Percentiles rank a stretch among this genome's conserved stretches.
phyloP scores from a whole-genome alignment of 2,329 filamentous ascomycete genomes.

The Cordyceps javanica region DNA sequence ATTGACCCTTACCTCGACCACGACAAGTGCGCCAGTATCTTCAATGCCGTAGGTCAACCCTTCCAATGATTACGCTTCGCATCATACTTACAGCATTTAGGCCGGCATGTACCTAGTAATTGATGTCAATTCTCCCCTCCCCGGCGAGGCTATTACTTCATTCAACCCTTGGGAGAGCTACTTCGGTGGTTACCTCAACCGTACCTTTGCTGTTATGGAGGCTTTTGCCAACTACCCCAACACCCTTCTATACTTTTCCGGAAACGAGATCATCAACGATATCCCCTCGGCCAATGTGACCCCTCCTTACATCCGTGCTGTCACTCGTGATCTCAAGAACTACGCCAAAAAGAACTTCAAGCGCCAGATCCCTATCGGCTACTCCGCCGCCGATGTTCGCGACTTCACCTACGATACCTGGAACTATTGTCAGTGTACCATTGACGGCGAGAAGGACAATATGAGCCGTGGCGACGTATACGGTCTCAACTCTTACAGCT shows the following conservation, averaged over 20 bases:
- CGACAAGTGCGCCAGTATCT: conserved; percentile 60
- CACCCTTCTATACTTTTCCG: conserved; percentile 68
- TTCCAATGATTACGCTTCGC: not conserved
- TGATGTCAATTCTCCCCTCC: conserved; percentile 60
- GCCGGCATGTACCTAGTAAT: conserved; percentile 65
- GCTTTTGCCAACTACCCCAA: conserved; percentile 63
- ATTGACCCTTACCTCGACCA: conserved; percentile 60
- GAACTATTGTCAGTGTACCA: conserved; percentile 67
- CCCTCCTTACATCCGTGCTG: conserved; percentile 67
- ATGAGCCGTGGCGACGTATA: conserved; percentile 67
- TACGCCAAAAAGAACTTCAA: conserved; percentile 68
- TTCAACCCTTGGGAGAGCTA: conserved; percentile 53
- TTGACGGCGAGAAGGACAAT: conserved; percentile 46
- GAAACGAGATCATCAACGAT: conserved; percentile 72
- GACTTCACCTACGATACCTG: conserved; percentile 66
- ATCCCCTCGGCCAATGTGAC: conserved; percentile 51
- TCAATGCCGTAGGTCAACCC: conserved; percentile 46
- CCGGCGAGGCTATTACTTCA: conserved; percentile 51
- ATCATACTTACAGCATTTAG: conserved; percentile 19
- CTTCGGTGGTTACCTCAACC: conserved; percentile 55
- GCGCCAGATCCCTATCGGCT: conserved; percentile 68
- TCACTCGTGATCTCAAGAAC: conserved; percentile 74
- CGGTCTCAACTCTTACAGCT: conserved; percentile 68
- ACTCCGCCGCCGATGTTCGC: conserved; percentile 75
- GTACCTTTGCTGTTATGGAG: conserved; percentile 61